Conservation (phyloP, 1,284 basidiomycete genomes). For the Coniophora puteana region DNA sequence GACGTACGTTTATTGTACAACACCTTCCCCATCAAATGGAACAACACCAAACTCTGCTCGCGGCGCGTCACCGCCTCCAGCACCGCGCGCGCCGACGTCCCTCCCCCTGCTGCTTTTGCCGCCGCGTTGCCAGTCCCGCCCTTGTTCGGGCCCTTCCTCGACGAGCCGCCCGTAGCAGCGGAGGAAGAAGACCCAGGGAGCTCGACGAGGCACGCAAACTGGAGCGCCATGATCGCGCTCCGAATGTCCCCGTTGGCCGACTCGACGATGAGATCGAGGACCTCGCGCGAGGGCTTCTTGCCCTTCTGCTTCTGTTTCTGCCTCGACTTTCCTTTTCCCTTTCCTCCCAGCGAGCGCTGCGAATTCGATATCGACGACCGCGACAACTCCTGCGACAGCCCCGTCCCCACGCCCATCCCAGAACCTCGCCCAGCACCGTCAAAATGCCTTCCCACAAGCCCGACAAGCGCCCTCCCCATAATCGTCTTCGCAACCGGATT, state of each 20-base stretch:
- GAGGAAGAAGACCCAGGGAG: conserved; percentile 15
- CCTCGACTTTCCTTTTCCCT: conserved; percentile 10
- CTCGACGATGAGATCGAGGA: conserved; percentile 72
- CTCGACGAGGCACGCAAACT: conserved; percentile 66
- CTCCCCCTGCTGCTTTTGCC: conserved; percentile 5
- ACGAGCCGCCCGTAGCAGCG: conserved; percentile 14
- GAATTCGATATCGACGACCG: too few relatives aligned
- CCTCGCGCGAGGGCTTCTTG: conserved; percentile 52
- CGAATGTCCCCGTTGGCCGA: conserved; percentile 88
- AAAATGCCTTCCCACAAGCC: conserved; percentile 53
- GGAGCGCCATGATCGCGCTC: conserved; percentile 88
- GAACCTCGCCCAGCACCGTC: too few relatives aligned
- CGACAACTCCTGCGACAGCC: too few relatives aligned
- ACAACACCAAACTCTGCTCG: conserved; percentile 85
- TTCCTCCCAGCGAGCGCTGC: too few relatives aligned
- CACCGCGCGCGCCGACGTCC: conserved; percentile 28
- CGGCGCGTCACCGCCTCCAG: conserved; percentile 74
- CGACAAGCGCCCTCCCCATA: conserved; percentile 75
- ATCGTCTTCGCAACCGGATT: conserved; percentile 89
- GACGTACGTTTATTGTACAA: conserved; percentile 90
- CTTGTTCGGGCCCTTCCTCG: conserved; percentile 29
- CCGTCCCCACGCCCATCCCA: conserved; percentile 17
- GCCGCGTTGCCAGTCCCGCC: conserved; percentile 21
- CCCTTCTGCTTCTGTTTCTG: conserved; percentile 7
- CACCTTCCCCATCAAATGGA: conserved; percentile 92